Evolutionary conservation across 169 alveolate genomes (phyloP).

Genomic region (Toxoplasma gondii): DNA sequence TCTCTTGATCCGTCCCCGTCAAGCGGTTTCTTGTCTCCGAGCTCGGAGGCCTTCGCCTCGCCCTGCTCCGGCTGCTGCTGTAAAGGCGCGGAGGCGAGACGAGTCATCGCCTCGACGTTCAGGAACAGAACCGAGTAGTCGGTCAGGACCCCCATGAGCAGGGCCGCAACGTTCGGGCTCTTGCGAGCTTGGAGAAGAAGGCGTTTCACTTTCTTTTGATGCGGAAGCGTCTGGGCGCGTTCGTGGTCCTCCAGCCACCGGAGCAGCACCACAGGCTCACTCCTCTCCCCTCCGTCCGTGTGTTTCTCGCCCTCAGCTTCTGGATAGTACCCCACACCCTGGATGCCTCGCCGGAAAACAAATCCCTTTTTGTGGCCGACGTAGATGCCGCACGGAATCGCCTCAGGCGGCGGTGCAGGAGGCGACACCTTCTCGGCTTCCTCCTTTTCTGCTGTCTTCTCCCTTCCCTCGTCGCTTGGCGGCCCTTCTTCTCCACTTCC

Average conservation of each 20-base stretch:
- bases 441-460: neutral
- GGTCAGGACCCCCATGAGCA: constrained; percentile 33
- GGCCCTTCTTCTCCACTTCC: neutral
- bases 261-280: constrained; percentile 29
- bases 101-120: constrained; percentile 43
- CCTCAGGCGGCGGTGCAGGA: constrained; percentile 13
- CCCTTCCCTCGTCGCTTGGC: neutral
- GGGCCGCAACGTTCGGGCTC: constrained; percentile 44
- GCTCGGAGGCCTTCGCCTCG: neutral
- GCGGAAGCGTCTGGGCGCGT: constrained; percentile 48
- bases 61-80: neutral
- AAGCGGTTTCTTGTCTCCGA: neutral
- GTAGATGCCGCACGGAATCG: constrained; percentile 52
- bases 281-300: neutral
- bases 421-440: neutral
- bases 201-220: constrained; percentile 53
- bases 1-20: neutral
- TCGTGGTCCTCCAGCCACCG: constrained; percentile 57
- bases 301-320: neutral
- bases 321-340: constrained; percentile 54
- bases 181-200: constrained; percentile 55
- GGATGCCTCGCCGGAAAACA: constrained; percentile 34
- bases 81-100: constrained; percentile 1
- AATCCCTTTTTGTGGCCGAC: constrained; percentile 60
- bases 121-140: constrained; percentile 51